Percentiles rank a stretch among this genome's conserved stretches.
Conservation (phyloP, 768 basidiomycete genomes). For the Steccherinum ochraceum region DNA sequence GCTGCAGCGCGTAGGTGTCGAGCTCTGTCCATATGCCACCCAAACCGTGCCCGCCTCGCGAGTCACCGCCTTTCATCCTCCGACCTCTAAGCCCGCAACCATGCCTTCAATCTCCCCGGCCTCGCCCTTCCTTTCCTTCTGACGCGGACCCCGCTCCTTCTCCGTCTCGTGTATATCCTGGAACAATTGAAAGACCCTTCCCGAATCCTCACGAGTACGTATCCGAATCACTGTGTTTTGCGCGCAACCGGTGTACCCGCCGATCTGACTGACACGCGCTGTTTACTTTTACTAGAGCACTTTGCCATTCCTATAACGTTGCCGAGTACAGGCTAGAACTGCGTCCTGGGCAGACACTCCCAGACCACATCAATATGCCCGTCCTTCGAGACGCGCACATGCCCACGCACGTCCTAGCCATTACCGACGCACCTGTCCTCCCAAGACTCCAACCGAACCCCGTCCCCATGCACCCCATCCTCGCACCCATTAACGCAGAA, state of each 20-base stretch:
- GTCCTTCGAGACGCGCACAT: slow-evolving; percentile 13
- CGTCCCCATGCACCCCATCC: slow-evolving; percentile 24
- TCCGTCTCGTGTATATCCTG: neutral
- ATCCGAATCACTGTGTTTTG: neutral
- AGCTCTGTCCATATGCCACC: neutral
- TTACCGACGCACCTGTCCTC: slow-evolving; percentile 27
- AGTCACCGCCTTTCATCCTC: neutral
- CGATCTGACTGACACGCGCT: no score
- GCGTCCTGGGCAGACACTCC: neutral
- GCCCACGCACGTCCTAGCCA: slow-evolving; percentile 55
- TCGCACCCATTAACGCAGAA: slow-evolving; percentile 48
- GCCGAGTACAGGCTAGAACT: neutral
- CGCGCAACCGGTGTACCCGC: neutral
- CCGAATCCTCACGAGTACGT: slow-evolving; percentile 6
- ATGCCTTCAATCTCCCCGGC: neutral
- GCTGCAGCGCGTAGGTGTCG: neutral
- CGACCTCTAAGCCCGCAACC: neutral
- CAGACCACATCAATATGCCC: slow-evolving; percentile 5
- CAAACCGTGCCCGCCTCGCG: neutral
- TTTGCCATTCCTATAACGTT: slow-evolving; percentile 8
- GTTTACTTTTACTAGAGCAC: slow-evolving; percentile 2
- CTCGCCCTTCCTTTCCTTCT: neutral
- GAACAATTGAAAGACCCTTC: slow-evolving; percentile 5
- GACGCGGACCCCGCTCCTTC: neutral
- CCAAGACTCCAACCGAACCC: neutral